Evolutionary conservation across 73 alveolate genomes (phyloP).

Genomic region (Paraurostyla sp.): DNA sequence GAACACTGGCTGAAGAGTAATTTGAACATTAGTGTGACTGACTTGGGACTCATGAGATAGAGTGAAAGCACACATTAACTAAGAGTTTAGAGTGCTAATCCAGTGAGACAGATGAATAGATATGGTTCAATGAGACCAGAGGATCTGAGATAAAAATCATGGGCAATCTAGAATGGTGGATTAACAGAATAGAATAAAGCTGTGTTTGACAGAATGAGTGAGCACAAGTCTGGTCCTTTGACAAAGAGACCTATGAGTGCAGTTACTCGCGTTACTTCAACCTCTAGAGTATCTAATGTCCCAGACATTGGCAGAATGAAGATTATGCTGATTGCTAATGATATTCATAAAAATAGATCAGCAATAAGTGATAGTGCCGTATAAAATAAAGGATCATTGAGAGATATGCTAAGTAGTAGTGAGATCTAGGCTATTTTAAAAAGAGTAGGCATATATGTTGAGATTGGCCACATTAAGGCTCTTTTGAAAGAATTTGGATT

Average conservation of each 20-base stretch:
- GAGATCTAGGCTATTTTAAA: not conserved
- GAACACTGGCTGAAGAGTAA: conserved; percentile 57
- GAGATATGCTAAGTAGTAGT: conserved; percentile 30
- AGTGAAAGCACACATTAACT: conserved; percentile 22
- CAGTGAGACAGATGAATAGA: conserved; percentile 18
- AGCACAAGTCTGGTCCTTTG: not conserved
- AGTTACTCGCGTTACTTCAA: not conserved
- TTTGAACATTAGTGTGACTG: conserved; percentile 53
- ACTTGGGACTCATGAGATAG: not conserved
- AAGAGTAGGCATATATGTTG: conserved; percentile 26
- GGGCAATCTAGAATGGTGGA: conserved; percentile 43
- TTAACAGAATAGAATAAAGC: conserved; percentile 35
- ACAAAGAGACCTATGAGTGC: conserved; percentile 63
- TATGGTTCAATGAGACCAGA: conserved; percentile 48
- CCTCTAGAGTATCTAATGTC: conserved; percentile 19
- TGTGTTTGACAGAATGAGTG: conserved; percentile 35
- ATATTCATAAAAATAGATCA: conserved; percentile 31
- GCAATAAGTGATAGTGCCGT: not conserved
- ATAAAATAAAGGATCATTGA: not conserved
- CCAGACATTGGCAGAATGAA: conserved; percentile 43
- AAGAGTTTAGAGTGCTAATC: conserved; percentile 42
- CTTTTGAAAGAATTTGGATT: conserved; percentile 44
- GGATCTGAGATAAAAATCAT: conserved; percentile 48
- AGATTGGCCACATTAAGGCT: conserved; percentile 40
- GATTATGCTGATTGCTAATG: conserved; percentile 33